phyloP scores from a whole-genome alignment of 2,329 filamentous ascomycete genomes.

The Cytospora paraplurivora region DNA sequence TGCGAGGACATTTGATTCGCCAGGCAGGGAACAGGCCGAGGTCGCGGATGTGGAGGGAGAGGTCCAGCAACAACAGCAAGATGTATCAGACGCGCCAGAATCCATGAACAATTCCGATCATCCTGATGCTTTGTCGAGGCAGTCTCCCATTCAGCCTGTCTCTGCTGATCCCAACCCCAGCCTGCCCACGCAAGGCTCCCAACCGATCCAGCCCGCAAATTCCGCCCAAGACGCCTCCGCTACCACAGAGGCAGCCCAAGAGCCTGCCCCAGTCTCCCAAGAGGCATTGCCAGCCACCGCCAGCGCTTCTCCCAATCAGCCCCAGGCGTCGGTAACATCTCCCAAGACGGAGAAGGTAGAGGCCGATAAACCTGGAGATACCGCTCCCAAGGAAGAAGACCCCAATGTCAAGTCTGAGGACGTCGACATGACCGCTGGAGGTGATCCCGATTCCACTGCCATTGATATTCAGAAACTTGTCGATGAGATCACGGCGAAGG shows the following conservation, averaged over 20 bases:
- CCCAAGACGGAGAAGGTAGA: conserved; percentile 22
- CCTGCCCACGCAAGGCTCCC: conserved; percentile 23
- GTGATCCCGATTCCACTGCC: conserved; percentile 30
- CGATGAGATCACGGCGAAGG: conserved; percentile 39
- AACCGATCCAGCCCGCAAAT: conserved; percentile 17
- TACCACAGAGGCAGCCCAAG: conserved; percentile 17
- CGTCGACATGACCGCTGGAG: conserved; percentile 26
- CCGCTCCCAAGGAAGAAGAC: conserved; percentile 10
- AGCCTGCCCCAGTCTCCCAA: conserved; percentile 18
- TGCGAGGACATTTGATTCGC: conserved; percentile 55
- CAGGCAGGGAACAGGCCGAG: conserved; percentile 37
- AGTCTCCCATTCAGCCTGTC: conserved; percentile 35
- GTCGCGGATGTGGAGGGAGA: conserved; percentile 40
- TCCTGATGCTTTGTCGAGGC: conserved; percentile 40
- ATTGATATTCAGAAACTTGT: conserved; percentile 43
- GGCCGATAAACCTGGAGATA: conserved; percentile 17
- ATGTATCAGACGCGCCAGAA: conserved; percentile 51
- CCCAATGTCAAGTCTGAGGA: conserved; percentile 26
- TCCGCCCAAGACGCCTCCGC: conserved; percentile 21
- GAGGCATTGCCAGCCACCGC: conserved; percentile 22
- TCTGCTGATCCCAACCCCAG: conserved; percentile 32
- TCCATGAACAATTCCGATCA: conserved; percentile 46
- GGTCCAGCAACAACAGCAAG: conserved; percentile 38
- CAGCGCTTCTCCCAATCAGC: conserved; percentile 15
- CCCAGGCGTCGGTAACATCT: conserved; percentile 17